phyloP scores from a whole-genome alignment of 2,329 filamentous ascomycete genomes.

The Phoma sp. region DNA sequence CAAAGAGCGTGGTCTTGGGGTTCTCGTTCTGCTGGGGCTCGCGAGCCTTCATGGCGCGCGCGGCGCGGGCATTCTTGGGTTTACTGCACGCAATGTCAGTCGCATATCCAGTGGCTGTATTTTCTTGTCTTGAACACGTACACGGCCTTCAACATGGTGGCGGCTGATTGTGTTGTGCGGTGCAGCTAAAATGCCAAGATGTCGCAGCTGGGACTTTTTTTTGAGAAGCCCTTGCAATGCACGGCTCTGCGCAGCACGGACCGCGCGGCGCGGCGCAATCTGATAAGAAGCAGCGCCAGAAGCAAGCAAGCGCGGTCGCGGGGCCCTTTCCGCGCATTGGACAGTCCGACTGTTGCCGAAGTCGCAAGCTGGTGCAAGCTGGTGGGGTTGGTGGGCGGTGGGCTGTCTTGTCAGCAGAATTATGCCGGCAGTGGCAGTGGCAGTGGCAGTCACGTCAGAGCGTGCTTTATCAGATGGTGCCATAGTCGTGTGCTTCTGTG shows the following conservation, averaged over 20 bases:
- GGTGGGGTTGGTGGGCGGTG: background rate
- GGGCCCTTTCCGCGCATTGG: background rate
- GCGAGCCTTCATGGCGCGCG: slow-evolving; percentile 91
- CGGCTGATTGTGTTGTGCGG: slow-evolving; percentile 1
- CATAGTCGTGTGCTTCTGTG: background rate
- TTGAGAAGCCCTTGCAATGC: background rate
- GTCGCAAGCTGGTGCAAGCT: background rate
- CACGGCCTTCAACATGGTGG: slow-evolving; percentile 42
- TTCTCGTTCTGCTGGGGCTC: slow-evolving; percentile 90
- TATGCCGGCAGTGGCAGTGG: slow-evolving; percentile 36
- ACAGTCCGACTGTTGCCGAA: background rate
- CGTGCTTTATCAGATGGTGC: slow-evolving; percentile 29
- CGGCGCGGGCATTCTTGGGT: slow-evolving; percentile 84
- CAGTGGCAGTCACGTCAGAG: slow-evolving; percentile 19
- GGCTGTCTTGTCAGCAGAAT: background rate
- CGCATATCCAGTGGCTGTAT: background rate
- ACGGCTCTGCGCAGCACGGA: too few relatives aligned
- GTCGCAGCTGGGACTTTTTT: slow-evolving; percentile 16
- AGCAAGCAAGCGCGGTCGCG: background rate
- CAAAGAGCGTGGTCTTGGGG: slow-evolving; percentile 85
- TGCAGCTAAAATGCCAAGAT: slow-evolving; percentile 9
- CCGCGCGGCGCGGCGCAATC: slow-evolving; percentile 7
- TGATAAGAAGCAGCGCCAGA: slow-evolving; percentile 1
- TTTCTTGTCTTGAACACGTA: slow-evolving; percentile 17
- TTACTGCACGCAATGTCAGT: slow-evolving; percentile 54